Evolutionary conservation across 2,329 filamentous ascomycete species (phyloP).

Genomic region (Exophiala dermatitidis): DNA sequence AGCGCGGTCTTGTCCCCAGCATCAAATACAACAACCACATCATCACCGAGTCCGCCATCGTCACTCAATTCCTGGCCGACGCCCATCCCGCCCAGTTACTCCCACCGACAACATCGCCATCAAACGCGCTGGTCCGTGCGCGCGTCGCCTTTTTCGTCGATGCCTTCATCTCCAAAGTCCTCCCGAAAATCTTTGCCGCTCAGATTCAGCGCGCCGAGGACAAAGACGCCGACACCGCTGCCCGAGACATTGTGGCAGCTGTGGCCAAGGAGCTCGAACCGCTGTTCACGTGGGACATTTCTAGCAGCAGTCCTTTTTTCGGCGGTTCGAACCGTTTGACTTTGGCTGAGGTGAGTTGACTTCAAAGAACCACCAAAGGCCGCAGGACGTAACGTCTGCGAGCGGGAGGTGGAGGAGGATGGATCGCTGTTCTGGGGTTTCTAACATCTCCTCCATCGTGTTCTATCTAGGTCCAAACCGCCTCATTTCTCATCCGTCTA

Average conservation of each 20-base stretch:
- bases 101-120: slow-evolving; percentile 38
- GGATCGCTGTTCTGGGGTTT: too few relatives aligned
- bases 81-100: slow-evolving; percentile 60
- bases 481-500: slow-evolving; percentile 58
- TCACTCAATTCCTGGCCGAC: slow-evolving; percentile 66
- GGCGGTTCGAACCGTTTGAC: slow-evolving; percentile 59
- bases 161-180: slow-evolving; percentile 58
- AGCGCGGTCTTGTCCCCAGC: slow-evolving; percentile 66
- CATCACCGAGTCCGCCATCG: slow-evolving; percentile 65
- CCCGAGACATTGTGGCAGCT: slow-evolving; percentile 47
- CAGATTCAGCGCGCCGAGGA: slow-evolving; percentile 43
- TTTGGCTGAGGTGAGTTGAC: slow-evolving; percentile 58
- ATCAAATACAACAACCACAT: slow-evolving; percentile 53
- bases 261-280: slow-evolving; percentile 68
- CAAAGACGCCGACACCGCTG: slow-evolving; percentile 45
- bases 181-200: slow-evolving; percentile 42
- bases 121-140: slow-evolving; percentile 56
- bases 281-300: slow-evolving; percentile 43
- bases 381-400: neutral
- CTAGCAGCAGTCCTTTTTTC: slow-evolving; percentile 48
- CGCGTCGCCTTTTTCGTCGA: slow-evolving; percentile 66
- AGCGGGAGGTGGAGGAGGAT: too few relatives aligned
- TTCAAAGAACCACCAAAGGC: neutral
- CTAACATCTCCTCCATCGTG: too few relatives aligned
- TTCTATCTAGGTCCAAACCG: neutral